Conservation (phyloP, 2,329 filamentous ascomycete genomes). For the Fusarium vanettenii region DNA sequence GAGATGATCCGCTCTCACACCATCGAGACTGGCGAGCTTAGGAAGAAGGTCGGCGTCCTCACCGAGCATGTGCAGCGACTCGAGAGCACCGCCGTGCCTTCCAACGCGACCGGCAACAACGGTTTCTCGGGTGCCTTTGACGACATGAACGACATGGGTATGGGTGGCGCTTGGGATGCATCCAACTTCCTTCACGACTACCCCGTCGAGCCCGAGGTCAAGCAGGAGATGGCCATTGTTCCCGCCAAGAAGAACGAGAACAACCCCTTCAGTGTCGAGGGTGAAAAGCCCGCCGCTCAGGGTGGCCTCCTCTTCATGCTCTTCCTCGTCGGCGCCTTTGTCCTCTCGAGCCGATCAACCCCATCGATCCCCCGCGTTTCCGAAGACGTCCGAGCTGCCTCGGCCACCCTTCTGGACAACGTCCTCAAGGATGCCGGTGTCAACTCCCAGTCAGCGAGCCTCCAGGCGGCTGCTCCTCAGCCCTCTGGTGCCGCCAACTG, state of each 20-base stretch:
- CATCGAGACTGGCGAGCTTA: constrained; percentile 88
- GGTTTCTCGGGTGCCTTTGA: constrained; percentile 78
- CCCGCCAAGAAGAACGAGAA: constrained; percentile 62
- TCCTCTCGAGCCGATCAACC: constrained; percentile 84
- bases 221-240: constrained; percentile 68
- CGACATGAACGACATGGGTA: constrained; percentile 85
- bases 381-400: constrained; percentile 82
- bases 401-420: constrained; percentile 80
- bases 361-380: constrained; percentile 81
- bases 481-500: constrained; percentile 59
- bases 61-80: constrained; percentile 77
- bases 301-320: constrained; percentile 92
- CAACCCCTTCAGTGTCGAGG: constrained; percentile 55
- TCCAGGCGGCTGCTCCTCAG: constrained; percentile 62
- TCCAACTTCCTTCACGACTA: constrained; percentile 78
- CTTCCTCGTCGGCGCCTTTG: constrained; percentile 94
- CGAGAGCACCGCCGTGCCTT: constrained; percentile 66
- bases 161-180: constrained; percentile 86
- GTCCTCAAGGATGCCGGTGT: constrained; percentile 85
- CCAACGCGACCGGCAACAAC: constrained; percentile 60
- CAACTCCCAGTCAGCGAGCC: constrained; percentile 53
- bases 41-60: constrained; percentile 90
- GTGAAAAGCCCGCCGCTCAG: constrained; percentile 76
- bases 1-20: constrained; percentile 91
- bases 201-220: constrained; percentile 70